Percentiles rank a stretch among this genome's conserved stretches.
phyloP scores from a whole-genome alignment of 2,329 filamentous ascomycete genomes.

The Fusarium equiseti region DNA sequence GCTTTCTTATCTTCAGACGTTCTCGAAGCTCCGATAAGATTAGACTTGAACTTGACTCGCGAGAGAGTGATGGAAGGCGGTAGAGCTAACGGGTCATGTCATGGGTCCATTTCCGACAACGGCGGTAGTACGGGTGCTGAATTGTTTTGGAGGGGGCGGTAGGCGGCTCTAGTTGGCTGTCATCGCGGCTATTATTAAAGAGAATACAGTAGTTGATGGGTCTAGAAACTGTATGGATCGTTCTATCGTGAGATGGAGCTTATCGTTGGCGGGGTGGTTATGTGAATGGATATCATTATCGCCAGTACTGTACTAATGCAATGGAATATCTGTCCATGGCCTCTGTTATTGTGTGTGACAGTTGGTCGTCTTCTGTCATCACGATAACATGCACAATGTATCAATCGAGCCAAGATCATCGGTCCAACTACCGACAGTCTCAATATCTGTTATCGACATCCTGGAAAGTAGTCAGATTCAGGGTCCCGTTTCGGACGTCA shows the following conservation, averaged over 20 bases:
- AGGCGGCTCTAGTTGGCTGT: constrained; percentile 24
- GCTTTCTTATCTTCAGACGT: constrained; percentile 28
- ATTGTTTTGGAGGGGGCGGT: constrained; percentile 13
- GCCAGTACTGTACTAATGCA: too few relatives aligned
- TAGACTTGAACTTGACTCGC: neutral
- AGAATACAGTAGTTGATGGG: constrained; percentile 23
- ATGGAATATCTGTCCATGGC: neutral
- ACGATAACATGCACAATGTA: neutral
- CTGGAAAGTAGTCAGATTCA: constrained; percentile 15
- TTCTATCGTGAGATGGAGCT: constrained; percentile 28
- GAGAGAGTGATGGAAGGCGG: neutral
- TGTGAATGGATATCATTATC: neutral
- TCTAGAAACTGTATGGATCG: constrained; percentile 23
- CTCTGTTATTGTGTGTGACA: neutral
- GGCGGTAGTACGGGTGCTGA: neutral
- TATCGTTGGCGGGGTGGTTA: constrained; percentile 27
- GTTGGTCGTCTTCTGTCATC: neutral
- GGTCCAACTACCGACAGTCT: neutral
- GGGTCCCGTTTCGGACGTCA: constrained; percentile 29
- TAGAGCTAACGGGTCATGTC: constrained; percentile 1
- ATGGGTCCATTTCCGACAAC: constrained; percentile 34
- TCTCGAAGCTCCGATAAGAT: constrained; percentile 37
- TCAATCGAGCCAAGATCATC: neutral
- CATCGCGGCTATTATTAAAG: constrained; percentile 38
- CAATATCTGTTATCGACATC: neutral